Evolutionary conservation across 176 grass and related monocot species (phyloP), one percentile per base, ranked within the genome.

Genomic region (Aegilops bicornis): DNA sequence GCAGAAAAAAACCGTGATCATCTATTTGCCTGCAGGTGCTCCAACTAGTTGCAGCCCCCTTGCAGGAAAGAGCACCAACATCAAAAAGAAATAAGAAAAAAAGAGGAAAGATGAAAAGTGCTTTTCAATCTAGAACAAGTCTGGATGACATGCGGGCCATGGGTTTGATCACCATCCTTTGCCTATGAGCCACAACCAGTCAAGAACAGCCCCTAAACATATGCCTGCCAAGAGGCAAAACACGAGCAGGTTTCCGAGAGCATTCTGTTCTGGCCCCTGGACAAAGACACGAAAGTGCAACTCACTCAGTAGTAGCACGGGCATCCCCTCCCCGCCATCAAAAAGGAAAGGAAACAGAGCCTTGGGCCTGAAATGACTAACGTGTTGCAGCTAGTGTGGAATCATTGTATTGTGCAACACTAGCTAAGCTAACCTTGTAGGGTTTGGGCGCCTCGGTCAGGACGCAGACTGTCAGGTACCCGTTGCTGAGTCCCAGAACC

Each of bases 211-310:
- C 2, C 94, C 89, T 12, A 63, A 70, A 79, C 79, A 96, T 80
- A 96, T 91, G 39, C 94, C 94, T 20, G 84, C 77, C 66, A 93
- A 82, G 59, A 91, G 84, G 75, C 36, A 91, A 25, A 91, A 24
- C 67, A 90, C 94, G 43, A 96, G 74, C 69, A 93, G 56, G 86
- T 96, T 96, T 30, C 94, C 94, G 15, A 91, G 43, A 59, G 94
- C 91, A 96, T 96, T 96, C 62, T 96, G 89, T 70, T 96, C 94
- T 8, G 94, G 91, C 50, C 80, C 94, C 91, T 96, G 79, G 22
- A 86, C 35, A 80, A 87, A 61, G 1, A 81, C 48, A 82, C 0
- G 20, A 36, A 50, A 5, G 24, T 7, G 7, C 20, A 42, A 61
- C 7, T 17, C 17, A 45, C 7, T 37, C 12, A 52, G 48, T 52